Conservation (phyloP, 2,329 filamentous ascomycete genomes). For the Fusarium anthophilum region DNA sequence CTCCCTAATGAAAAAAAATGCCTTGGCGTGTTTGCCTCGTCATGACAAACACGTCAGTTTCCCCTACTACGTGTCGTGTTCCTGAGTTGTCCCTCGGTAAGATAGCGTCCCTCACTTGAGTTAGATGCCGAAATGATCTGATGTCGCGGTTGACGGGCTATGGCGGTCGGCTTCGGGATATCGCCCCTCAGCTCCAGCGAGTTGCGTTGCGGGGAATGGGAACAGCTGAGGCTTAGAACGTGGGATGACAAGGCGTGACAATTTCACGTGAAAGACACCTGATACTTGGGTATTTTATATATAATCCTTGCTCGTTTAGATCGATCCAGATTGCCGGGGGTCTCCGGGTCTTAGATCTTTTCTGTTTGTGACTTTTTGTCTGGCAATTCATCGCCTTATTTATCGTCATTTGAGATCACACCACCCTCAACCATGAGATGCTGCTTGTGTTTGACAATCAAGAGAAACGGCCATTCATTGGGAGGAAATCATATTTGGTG, state of each 20-base stretch:
- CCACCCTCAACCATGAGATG: background rate
- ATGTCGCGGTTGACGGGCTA: slow-evolving; percentile 26
- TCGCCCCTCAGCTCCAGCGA: slow-evolving; percentile 1
- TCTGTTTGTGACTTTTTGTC: background rate
- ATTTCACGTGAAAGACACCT: background rate
- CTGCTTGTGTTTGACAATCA: background rate
- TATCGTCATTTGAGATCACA: background rate
- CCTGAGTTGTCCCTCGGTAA: slow-evolving; percentile 32
- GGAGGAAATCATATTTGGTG: background rate
- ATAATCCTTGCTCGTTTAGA: background rate
- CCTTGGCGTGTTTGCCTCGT: background rate
- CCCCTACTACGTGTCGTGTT: slow-evolving; percentile 12
- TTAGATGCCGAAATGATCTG: slow-evolving; percentile 22
- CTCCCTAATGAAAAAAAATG: background rate
- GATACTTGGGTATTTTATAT: background rate
- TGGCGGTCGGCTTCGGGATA: slow-evolving; percentile 31
- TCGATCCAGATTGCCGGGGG: background rate
- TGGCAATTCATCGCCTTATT: background rate
- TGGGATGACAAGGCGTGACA: background rate
- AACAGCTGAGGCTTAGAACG: background rate
- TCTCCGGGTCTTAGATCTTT: background rate
- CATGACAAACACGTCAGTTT: slow-evolving; percentile 12
- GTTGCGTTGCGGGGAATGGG: slow-evolving; percentile 18
- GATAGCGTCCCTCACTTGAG: slow-evolving; percentile 1
- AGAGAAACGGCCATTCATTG: rapidly evolving